phyloP scores from a whole-genome alignment of 2,329 filamentous ascomycete species.

The Amesomyces nigricolor region DNA sequence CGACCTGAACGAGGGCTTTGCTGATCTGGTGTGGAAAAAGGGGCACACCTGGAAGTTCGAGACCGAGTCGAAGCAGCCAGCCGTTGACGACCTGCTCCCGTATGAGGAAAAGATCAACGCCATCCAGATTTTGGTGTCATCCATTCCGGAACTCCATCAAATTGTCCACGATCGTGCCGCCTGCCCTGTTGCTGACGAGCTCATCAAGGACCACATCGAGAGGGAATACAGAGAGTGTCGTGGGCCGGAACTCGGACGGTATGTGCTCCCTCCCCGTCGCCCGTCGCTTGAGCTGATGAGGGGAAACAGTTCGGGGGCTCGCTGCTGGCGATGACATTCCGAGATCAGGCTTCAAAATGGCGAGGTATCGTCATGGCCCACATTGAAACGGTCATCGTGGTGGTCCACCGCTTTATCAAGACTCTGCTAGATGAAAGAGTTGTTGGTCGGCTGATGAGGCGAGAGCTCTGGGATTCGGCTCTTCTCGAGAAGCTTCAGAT shows the following conservation, averaged over 20 bases:
- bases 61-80: not conserved
- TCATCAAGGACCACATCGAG: constrained; percentile 43
- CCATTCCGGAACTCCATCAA: constrained; percentile 25
- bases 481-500: constrained; percentile 42
- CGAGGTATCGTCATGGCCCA: constrained; percentile 41
- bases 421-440: constrained; percentile 39
- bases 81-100: not conserved
- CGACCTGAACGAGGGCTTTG: constrained; percentile 35
- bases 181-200: constrained; percentile 13
- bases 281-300: not conserved
- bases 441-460: constrained; percentile 37
- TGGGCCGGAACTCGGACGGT: constrained; percentile 49
- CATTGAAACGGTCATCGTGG: constrained; percentile 44
- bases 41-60: constrained; percentile 30
- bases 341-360: constrained; percentile 52
- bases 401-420: constrained; percentile 49
- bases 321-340: constrained; percentile 43
- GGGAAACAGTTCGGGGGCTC: constrained; percentile 32
- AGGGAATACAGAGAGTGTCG: constrained; percentile 40
- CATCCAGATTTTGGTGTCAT: not conserved
- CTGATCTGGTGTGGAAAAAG: constrained; percentile 24
- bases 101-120: constrained; percentile 24
- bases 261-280: constrained; percentile 30
- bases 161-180: constrained; percentile 24
- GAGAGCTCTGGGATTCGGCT: constrained; percentile 38